A percentile compares a stretch with the other conserved stretches of the same genome.
These are phyloP conservation scores for Senna tora DNA, from an alignment of 306 rosid species.

Conservation along the genomic window DNA sequence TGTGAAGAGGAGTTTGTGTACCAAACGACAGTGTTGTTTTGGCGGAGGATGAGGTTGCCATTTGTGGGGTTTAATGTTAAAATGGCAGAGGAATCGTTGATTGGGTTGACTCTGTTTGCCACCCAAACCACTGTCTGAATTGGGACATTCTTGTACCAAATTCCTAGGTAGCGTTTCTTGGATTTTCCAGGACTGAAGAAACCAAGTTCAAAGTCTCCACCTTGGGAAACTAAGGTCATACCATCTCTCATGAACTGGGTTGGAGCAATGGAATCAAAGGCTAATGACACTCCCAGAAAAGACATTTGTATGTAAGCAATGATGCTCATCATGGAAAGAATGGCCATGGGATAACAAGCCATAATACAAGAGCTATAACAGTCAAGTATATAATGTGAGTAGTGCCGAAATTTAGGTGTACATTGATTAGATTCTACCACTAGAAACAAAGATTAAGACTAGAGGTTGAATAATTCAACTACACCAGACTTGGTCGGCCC, in stretches of 20 bases:
- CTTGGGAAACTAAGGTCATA: slow-evolving; percentile 39
- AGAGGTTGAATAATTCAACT: no score
- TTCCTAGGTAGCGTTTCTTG: slow-evolving; percentile 47
- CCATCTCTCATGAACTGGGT: slow-evolving; percentile 40
- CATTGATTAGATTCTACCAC: no score
- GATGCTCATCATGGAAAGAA: not conserved
- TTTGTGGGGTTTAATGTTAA: not conserved
- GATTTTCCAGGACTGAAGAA: slow-evolving; percentile 56
- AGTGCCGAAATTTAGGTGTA: no score
- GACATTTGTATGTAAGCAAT: not conserved
- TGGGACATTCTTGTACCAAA: slow-evolving; percentile 51
- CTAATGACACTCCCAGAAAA: not conserved
- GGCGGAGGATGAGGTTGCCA: slow-evolving; percentile 46
- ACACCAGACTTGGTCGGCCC: no score
- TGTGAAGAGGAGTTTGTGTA: not conserved
- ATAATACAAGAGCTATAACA: not conserved
- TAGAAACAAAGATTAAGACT: no score
- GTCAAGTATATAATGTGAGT: not conserved
- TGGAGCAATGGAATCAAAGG: slow-evolving; percentile 36
- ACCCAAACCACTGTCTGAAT: slow-evolving; percentile 52
- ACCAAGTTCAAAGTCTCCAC: slow-evolving; percentile 48
- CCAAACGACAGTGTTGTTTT: slow-evolving; percentile 29
- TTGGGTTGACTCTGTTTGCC: slow-evolving; percentile 52
- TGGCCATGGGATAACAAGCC: not conserved
- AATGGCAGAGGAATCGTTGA: slow-evolving; percentile 35